Evolutionary conservation across 2,329 filamentous ascomycete species (phyloP).

Genomic region (Epichloe festucae): DNA sequence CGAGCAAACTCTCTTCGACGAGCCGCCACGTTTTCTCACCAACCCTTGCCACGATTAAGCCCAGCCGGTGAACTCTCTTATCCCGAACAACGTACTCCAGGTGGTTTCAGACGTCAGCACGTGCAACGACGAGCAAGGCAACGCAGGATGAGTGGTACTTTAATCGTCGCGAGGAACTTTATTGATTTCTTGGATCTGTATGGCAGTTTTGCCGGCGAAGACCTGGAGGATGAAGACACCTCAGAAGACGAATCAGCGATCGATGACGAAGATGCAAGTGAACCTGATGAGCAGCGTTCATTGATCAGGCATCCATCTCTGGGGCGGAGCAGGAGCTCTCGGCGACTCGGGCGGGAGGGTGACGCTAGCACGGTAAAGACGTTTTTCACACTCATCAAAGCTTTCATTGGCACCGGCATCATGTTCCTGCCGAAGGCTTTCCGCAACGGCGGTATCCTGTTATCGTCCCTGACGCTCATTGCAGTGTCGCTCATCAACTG

Average conservation of each 20-base stretch:
- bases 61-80: constrained; percentile 19
- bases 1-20: constrained; percentile 38
- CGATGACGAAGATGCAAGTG: constrained; percentile 26
- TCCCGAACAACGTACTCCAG: constrained; percentile 29
- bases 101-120: constrained; percentile 34
- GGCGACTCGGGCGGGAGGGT: constrained; percentile 31
- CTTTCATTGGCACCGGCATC: constrained; percentile 68
- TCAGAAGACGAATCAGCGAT: constrained; percentile 46
- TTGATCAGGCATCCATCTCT: constrained; percentile 29
- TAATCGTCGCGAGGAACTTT: constrained; percentile 55
- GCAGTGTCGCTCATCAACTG: constrained; percentile 53
- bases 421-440: constrained; percentile 75
- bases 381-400: constrained; percentile 68
- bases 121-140: constrained; percentile 26
- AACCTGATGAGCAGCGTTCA: constrained; percentile 42
- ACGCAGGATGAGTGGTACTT: constrained; percentile 19
- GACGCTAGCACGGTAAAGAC: constrained; percentile 58
- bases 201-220: constrained; percentile 64
- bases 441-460: constrained; percentile 63
- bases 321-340: constrained; percentile 38
- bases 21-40: constrained; percentile 54
- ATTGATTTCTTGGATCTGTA: constrained; percentile 66
- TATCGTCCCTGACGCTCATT: constrained; percentile 57
- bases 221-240: constrained; percentile 35
- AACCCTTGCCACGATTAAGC: constrained; percentile 21